Evolutionary conservation across 371 early-diverging fungal species (phyloP).

Genomic region (Mortierella sp.): DNA sequence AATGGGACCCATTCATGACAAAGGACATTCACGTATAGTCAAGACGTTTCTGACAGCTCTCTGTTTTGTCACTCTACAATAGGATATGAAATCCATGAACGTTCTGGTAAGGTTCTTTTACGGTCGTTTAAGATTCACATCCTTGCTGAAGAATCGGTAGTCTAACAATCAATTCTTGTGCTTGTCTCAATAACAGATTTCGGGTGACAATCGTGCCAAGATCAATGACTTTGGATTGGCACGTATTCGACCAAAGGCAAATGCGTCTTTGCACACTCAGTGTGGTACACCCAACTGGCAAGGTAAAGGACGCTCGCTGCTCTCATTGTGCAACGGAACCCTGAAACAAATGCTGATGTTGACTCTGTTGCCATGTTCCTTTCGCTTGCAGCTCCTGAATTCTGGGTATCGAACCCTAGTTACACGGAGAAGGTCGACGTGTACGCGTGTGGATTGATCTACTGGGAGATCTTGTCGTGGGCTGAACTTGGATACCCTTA

Average conservation of each 20-base stretch:
- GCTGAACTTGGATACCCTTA: conserved; percentile 77
- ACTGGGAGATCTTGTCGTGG: conserved; percentile 87
- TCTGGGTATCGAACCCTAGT: conserved; percentile 76
- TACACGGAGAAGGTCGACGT: conserved; percentile 82
- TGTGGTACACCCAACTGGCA: conserved; percentile 87
- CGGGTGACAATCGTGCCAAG: conserved; percentile 75
- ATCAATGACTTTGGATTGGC: conserved; percentile 87
- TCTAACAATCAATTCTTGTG: neutral
- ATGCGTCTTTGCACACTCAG: conserved; percentile 75
- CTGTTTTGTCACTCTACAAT: neutral
- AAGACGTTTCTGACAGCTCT: neutral
- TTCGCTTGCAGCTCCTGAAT: conserved; percentile 71
- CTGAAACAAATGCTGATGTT: too few relatives aligned
- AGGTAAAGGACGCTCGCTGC: conserved; percentile 37
- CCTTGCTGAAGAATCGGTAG: too few relatives aligned
- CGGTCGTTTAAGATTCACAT: too few relatives aligned
- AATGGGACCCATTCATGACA: too few relatives aligned
- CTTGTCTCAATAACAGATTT: conserved; percentile 53
- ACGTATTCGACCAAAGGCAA: conserved; percentile 75
- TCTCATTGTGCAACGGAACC: too few relatives aligned
- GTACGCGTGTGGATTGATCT: conserved; percentile 82
- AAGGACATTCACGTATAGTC: neutral
- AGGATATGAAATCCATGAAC: conserved; percentile 91
- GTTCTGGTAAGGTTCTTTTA: conserved; percentile 61
- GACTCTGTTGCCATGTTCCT: too few relatives aligned